Evolutionary conservation across 1,284 basidiomycete species (phyloP), one percentile per base, ranked within the genome.

Genomic region (Rhodotorula mucilaginosa): DNA sequence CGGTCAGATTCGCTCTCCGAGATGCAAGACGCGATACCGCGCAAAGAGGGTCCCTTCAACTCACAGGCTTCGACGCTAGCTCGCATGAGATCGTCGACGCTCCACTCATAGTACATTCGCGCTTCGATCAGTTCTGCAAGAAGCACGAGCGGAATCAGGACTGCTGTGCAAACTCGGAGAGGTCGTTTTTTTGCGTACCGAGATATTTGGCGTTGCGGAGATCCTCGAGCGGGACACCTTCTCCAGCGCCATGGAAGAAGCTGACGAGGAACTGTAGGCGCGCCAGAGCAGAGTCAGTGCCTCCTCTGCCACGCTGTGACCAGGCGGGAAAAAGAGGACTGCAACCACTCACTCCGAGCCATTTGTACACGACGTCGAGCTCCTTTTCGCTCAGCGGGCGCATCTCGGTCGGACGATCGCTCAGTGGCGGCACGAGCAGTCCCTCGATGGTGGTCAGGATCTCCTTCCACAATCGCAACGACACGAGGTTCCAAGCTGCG

Each of bases 121-220:
- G 96, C 91, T 12, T 91, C 93, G 68, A 94, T 83, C 48, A 97
- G 87, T 75, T 95, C 75, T 76, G 65, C n/a, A 44, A 13, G 10
- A 44, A 10, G 39, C 39, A 44, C 2, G 39, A 44, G 2, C 8
- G 39, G 39, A 44, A 44, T 44, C 39, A 44, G 39, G 39, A 44
- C 39, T 13, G 39, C 39, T 13, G 8, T 13, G 12, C 12, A 44
- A 13, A 44, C 39, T 13, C 39, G 39, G 39, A 44, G 39, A n/a
- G 8, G 12, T 34, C 39, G 21, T 54, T 54, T 57, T 5, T 26
- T 21, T 57, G 34, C 70, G 23, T 44, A 74, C 74, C 95, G 59
- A 93, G 89, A 81, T 97, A 99, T 81, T 97, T 97, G 81, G 93
- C 89, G 79, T 96, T 97, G 80, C 97, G 94, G n/a, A 99, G 83